These are phyloP conservation scores for Fusarium acutatum DNA, from an alignment of 2,329 filamentous ascomycete genomes.

Conservation along the genomic window DNA sequence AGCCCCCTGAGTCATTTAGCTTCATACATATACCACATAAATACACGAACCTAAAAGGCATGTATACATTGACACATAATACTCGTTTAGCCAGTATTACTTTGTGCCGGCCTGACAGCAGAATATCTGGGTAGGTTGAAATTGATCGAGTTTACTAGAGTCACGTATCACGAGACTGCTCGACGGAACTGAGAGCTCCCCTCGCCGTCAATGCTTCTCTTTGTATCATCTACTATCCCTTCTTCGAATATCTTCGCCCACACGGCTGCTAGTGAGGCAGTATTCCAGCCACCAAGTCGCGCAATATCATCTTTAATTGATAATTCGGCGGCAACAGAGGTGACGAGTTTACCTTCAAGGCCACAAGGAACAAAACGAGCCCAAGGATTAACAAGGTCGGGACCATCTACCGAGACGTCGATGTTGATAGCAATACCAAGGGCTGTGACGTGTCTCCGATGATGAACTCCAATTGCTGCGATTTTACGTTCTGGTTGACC, in stretches of 20 bases:
- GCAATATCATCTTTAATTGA: slow-evolving; percentile 14
- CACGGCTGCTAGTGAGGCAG: slow-evolving; percentile 40
- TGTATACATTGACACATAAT: not conserved
- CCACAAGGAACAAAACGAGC: slow-evolving; percentile 89
- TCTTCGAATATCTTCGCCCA: slow-evolving; percentile 50
- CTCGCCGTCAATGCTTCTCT: slow-evolving; percentile 34
- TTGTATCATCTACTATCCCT: slow-evolving; percentile 42
- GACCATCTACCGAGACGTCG: slow-evolving; percentile 61
- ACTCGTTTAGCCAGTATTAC: not conserved
- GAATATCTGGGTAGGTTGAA: not conserved
- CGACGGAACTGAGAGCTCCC: slow-evolving; percentile 14
- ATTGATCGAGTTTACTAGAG: not conserved
- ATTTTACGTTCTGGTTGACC: slow-evolving; percentile 71
- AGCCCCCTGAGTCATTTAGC: not conserved
- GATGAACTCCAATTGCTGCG: slow-evolving; percentile 90
- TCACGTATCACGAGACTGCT: not conserved
- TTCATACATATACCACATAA: not conserved
- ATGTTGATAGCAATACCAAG: slow-evolving; percentile 87
- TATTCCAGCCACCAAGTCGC: slow-evolving; percentile 37
- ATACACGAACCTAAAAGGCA: not conserved
- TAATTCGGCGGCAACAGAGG: slow-evolving; percentile 71
- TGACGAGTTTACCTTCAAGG: slow-evolving; percentile 79
- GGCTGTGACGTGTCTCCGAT: slow-evolving; percentile 82
- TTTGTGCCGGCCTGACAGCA: not conserved
- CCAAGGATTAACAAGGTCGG: slow-evolving; percentile 60